phyloP scores from a whole-genome alignment of 2,329 filamentous ascomycete genomes.

The Cercospora sp. region DNA sequence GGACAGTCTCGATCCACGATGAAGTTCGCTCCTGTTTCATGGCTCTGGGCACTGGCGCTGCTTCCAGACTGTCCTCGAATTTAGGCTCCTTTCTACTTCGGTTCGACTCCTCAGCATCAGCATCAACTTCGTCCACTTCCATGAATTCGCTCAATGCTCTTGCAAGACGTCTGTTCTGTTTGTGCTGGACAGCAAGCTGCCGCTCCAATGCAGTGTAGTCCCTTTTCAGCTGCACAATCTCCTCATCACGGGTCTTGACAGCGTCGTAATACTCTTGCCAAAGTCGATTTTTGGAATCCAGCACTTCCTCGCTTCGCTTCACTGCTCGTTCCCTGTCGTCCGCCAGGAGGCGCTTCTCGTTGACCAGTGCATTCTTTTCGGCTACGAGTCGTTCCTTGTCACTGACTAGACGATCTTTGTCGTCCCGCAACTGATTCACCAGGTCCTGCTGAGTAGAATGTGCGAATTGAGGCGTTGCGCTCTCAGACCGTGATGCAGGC shows the following conservation, averaged over 20 bases:
- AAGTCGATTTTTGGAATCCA: conserved; percentile 1
- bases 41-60: background rate
- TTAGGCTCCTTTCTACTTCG: too few species aligned
- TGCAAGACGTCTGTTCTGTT: conserved; percentile 2
- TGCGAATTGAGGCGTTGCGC: background rate
- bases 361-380: background rate
- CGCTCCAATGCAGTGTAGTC: background rate
- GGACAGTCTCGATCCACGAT: background rate
- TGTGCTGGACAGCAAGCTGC: background rate
- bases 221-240: background rate
- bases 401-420: background rate
- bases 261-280: conserved; percentile 10
- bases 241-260: background rate
- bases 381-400: background rate
- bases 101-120: background rate
- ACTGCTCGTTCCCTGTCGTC: conserved; percentile 11
- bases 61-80: too few species aligned
- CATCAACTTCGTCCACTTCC: background rate
- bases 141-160: conserved; percentile 3
- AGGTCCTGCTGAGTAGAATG: background rate
- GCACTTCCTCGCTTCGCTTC: background rate
- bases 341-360: background rate
- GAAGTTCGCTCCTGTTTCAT: background rate
- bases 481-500: background rate
- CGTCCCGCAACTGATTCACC: background rate